These are phyloP conservation scores for Thalia dealbata DNA, from an alignment of 176 grass and related monocot species.

Conservation along the genomic window DNA sequence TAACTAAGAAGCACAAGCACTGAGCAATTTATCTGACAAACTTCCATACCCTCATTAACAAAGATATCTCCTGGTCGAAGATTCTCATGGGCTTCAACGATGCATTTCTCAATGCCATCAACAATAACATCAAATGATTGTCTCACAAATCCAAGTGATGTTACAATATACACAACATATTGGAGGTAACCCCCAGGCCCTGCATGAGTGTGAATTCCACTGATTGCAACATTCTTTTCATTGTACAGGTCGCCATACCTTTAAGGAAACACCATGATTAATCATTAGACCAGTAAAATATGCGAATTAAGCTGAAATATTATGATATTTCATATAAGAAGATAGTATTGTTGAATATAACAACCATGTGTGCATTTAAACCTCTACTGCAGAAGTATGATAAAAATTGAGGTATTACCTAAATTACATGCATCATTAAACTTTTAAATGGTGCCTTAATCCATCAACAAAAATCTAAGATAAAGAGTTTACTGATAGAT, in stretches of 20 bases:
- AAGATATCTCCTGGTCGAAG: slow-evolving; percentile 66
- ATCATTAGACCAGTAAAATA: not conserved
- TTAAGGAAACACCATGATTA: slow-evolving; percentile 10
- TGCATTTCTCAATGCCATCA: slow-evolving; percentile 80
- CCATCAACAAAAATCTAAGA: no score
- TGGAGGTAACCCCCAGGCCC: slow-evolving; percentile 97
- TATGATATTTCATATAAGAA: not conserved
- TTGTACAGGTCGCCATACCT: slow-evolving; percentile 92
- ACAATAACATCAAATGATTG: slow-evolving; percentile 98
- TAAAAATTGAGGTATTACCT: no score
- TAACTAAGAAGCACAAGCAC: not conserved
- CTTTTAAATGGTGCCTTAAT: no score
- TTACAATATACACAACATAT: slow-evolving; percentile 92
- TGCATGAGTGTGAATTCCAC: slow-evolving; percentile 94
- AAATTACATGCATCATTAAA: no score
- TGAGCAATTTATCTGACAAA: not conserved
- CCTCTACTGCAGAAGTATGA: not conserved
- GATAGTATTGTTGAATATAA: not conserved
- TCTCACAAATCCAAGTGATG: slow-evolving; percentile 88
- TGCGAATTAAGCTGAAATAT: not conserved
- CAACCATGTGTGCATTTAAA: not conserved
- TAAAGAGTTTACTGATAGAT: no score
- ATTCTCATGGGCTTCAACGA: slow-evolving; percentile 86
- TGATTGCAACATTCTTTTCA: slow-evolving; percentile 86
- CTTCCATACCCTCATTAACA: slow-evolving; percentile 72